Conservation (phyloP, 768 basidiomycete genomes). For the Auricularia sp. region DNA sequence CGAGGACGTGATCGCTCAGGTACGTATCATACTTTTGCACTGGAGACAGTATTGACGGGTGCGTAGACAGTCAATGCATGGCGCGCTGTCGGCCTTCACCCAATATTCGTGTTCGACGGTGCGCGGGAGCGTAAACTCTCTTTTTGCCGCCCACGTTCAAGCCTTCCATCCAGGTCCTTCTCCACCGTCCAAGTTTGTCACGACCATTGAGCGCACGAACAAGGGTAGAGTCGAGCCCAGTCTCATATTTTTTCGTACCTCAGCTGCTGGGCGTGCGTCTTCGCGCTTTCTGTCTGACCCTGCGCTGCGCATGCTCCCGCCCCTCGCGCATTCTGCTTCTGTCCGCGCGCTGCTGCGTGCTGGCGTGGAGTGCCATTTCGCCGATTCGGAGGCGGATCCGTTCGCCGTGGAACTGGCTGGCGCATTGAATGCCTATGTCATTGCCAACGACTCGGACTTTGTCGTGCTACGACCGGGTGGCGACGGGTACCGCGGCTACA, state of each 20-base stretch:
- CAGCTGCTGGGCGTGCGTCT: constrained; percentile 47
- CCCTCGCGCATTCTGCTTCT: constrained; percentile 49
- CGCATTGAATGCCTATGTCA: constrained; percentile 59
- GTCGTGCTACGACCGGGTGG: constrained; percentile 63
- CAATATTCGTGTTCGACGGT: constrained; percentile 83
- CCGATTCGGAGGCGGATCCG: constrained; percentile 76
- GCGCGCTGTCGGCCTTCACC: constrained; percentile 51
- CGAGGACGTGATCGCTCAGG: constrained; percentile 31
- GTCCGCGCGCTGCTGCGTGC: constrained; percentile 36
- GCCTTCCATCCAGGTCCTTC: constrained; percentile 40
- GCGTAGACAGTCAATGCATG: constrained; percentile 41
- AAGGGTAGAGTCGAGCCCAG: constrained; percentile 51
- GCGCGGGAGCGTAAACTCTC: constrained; percentile 9
- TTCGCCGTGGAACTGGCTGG: constrained; percentile 76
- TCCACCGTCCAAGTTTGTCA: constrained; percentile 64
- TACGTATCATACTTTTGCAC: constrained; percentile 12
- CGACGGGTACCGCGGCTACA: constrained; percentile 58
- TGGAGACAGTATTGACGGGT: too few relatives aligned
- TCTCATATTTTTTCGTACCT: constrained; percentile 75
- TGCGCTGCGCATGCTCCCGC: constrained; percentile 67
- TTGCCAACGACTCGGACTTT: constrained; percentile 76
- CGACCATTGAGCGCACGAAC: constrained; percentile 46
- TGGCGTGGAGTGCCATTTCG: constrained; percentile 49
- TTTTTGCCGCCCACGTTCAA: background rate
- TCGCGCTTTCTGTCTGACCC: constrained; percentile 46